Base-by-base conservation (phyloP, 805 yeast species). In the Danielia reshetovae region DNA sequence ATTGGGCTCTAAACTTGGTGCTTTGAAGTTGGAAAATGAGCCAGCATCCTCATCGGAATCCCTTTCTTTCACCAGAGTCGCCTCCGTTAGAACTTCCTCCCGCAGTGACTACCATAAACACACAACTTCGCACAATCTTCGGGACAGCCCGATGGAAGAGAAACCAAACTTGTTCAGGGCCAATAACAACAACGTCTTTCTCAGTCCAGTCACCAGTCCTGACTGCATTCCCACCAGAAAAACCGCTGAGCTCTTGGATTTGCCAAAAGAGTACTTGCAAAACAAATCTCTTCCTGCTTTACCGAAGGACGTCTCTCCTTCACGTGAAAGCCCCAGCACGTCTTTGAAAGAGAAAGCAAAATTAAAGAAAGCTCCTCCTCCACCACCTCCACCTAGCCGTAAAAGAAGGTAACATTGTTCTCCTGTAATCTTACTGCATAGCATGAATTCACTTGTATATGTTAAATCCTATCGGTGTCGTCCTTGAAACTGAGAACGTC, bases 401-500 rank as follows among this genome's bases (percentile, higher is more conserved):
- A 32, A 39, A 17, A 37, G 45, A 31, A 17, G 14, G 5, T 24
- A 12, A 16, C 5, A 8, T 18, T 7, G 2, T 17, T 6, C 7
- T 9, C 8, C 5, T 13, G 9, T 21, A 12, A 4, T 6, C 3
- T 14, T 23, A 14, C 16, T 13, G 8, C 28, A 13, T 26, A 6
- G 18, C 11, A 7, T 7, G 10, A 14, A 24, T 24, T 24, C 13
- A 24, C 27, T 24, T 24, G 7, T n/a, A 5, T 9, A 7, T 18
- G 23, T 11, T 15, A 30, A 6, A 15, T 11, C 59, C 59, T 52
- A 10, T 59, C 51, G 5, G 60, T 48, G 38, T 62, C 66, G n/a
- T 81, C 85, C 39, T 77, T 79, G 51, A 85, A 85, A 38, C 77
- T 75, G 42, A 85, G 65, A 18, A 80, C 69, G 45, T 77, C 79